phyloP scores from a whole-genome alignment of 2,329 filamentous ascomycete species.

The Nothophoma quercina region DNA sequence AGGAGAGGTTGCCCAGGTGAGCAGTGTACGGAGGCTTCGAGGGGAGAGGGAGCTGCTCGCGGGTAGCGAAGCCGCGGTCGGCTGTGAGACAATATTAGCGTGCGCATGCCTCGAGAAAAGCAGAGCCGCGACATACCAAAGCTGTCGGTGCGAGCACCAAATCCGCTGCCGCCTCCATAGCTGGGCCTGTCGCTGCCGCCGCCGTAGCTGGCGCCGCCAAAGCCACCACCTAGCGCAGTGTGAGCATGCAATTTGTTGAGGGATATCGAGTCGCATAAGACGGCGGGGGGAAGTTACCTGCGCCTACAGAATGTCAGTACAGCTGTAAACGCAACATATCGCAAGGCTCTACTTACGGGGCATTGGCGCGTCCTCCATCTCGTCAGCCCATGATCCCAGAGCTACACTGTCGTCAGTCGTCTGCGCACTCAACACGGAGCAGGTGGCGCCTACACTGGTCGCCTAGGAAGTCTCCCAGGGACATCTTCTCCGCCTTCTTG shows the following conservation, averaged over 20 bases:
- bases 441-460: conserved; percentile 76
- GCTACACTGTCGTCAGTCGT: conserved; percentile 56
- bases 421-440: conserved; percentile 25
- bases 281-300: conserved; percentile 32
- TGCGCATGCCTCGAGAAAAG: conserved; percentile 16
- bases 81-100: conserved; percentile 25
- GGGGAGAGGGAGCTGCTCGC: conserved; percentile 85
- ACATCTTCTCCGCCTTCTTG: conserved; percentile 95
- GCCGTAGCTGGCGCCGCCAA: conserved; percentile 47
- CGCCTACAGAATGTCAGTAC: conserved; percentile 39
- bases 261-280: not conserved
- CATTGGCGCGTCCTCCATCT: conserved; percentile 87
- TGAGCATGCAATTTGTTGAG: conserved; percentile 25
- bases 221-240: conserved; percentile 40
- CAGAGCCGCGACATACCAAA: conserved; percentile 43
- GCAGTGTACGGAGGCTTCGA: conserved; percentile 94
- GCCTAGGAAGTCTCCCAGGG: conserved; percentile 92
- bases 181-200: conserved; percentile 60
- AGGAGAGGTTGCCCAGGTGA: conserved; percentile 95
- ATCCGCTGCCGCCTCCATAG: conserved; percentile 53
- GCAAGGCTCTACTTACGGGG: conserved; percentile 66
- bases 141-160: conserved; percentile 48
- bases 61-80: conserved; percentile 51
- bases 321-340: not conserved
- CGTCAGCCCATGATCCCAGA: conserved; percentile 96